Base-by-base conservation (phyloP, 1,284 basidiomycete genomes). In the Malassezia pachydermatis region DNA sequence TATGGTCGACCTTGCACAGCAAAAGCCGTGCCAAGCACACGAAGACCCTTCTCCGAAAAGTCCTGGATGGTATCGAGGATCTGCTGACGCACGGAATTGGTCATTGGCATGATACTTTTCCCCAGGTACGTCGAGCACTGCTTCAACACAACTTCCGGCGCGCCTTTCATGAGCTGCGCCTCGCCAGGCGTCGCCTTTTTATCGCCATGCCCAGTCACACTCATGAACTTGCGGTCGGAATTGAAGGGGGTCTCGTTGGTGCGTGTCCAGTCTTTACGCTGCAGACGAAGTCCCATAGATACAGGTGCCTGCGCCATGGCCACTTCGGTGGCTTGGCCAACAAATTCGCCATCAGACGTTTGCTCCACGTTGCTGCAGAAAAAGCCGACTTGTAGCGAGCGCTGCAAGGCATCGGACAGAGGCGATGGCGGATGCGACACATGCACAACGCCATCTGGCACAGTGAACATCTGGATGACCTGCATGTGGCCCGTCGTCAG, bases 401-500 rank as follows among this genome's bases (percentile, higher is more conserved):
- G 73, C 81, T 86, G 67, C 80, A 94, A 49, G 80, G 73, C 41
- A 16, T 55, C 66, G 54, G 55, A 57, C 19, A 54, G 34, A 1
- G 57, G 51, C n/a, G 56, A 43, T n/a, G n/a, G n/a, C n/a, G n/a
- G n/a, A 17, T 46, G 27, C 67, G 5, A 81, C n/a, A 92, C 74
- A 41, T 78, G 77, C 20, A 86, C 66, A 2, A 78, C 75, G 7
- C 65, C 73, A 66, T 92, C 87, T 60, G 94, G 89, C 4, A 92
- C 83, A 0, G 83, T 78, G 72, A 88, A 96, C 11, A 83, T 76
- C 61, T 88, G 84, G 0, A 83, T 86, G 10, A 96, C 87, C 0
- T 88, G 92, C 78, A 94, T 89, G 63, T 94, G 86, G 73, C 95
- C 95, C 70, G 84, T 87, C 0, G 92, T 98, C 44, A 96, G 74